phyloP scores from a whole-genome alignment of 2,329 filamentous ascomycete species.

The Incumbomyces lentus region DNA sequence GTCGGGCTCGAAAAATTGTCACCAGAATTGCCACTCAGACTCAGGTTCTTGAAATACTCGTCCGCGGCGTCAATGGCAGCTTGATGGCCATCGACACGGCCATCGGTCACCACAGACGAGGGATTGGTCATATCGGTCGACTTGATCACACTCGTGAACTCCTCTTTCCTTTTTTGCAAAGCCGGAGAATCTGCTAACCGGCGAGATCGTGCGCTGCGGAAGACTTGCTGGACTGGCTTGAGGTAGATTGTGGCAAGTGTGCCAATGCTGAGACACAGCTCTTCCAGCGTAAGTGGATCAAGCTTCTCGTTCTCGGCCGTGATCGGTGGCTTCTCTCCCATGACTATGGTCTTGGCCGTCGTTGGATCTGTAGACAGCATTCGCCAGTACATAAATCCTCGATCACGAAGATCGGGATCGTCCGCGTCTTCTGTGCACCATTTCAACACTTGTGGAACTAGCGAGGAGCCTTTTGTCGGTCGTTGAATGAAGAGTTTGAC shows the following conservation, averaged over 20 bases:
- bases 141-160: conserved; percentile 31
- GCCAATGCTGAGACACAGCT: conserved; percentile 93
- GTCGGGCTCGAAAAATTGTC: conserved; percentile 36
- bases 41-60: conserved; percentile 74
- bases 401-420: conserved; percentile 88
- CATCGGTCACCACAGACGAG: conserved; percentile 22
- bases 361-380: conserved; percentile 85
- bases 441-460: conserved; percentile 90
- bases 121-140: conserved; percentile 19
- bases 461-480: conserved; percentile 82
- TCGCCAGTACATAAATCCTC: conserved; percentile 99
- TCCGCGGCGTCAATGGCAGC: conserved; percentile 76
- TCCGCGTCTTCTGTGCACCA: conserved; percentile 99
- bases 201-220: conserved; percentile 74
- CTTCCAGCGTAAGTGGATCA: conserved; percentile 81
- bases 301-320: conserved; percentile 92
- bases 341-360: conserved; percentile 76
- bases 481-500: conserved; percentile 97
- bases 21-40: conserved; percentile 55
- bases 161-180: conserved; percentile 58
- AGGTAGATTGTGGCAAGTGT: conserved; percentile 95
- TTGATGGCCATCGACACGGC: conserved; percentile 40
- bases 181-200: conserved; percentile 74
- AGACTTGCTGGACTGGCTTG: conserved; percentile 94
- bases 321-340: conserved; percentile 95